Percentiles rank a stretch among this genome's conserved stretches.
Conservation (phyloP, 2,329 filamentous ascomycete species). For the Domatiomyces globalis region DNA sequence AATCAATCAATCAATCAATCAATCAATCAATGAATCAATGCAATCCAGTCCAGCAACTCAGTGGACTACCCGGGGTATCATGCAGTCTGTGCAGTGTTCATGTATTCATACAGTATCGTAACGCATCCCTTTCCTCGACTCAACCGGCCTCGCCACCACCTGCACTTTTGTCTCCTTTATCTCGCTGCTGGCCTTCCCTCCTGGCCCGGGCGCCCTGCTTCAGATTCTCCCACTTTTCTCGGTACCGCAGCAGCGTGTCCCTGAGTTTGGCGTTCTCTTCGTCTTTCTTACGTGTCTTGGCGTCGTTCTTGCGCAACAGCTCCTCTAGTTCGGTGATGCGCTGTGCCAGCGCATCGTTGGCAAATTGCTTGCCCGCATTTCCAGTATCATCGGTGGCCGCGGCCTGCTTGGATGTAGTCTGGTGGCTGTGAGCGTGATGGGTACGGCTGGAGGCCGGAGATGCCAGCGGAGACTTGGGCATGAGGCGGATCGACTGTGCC, state of each 20-base stretch:
- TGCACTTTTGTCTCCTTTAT: not conserved
- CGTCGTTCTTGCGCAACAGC: constrained; percentile 42
- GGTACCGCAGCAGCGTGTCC: constrained; percentile 41
- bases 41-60: too few species aligned
- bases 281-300: constrained; percentile 49
- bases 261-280: constrained; percentile 48
- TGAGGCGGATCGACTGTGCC: constrained; percentile 57
- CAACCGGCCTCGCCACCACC: not conserved
- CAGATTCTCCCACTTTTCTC: constrained; percentile 54
- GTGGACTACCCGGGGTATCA: too few species aligned
- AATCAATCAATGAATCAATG: too few species aligned
- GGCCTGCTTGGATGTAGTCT: not conserved
- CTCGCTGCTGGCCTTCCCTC: constrained; percentile 19
- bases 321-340: constrained; percentile 55
- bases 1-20: too few species aligned
- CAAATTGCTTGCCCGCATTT: not conserved
- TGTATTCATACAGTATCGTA: not conserved
- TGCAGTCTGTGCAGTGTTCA: not conserved
- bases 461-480: constrained; percentile 24
- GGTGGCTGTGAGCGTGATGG: not conserved
- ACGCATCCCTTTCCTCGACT: not conserved
- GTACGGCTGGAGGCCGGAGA: constrained; percentile 18
- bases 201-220: constrained; percentile 47
- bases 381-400: not conserved
- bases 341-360: constrained; percentile 24